These are phyloP conservation scores for Dichotomocladium elegans DNA, from an alignment of 371 early-diverging fungal genomes.

Conservation along the genomic window DNA sequence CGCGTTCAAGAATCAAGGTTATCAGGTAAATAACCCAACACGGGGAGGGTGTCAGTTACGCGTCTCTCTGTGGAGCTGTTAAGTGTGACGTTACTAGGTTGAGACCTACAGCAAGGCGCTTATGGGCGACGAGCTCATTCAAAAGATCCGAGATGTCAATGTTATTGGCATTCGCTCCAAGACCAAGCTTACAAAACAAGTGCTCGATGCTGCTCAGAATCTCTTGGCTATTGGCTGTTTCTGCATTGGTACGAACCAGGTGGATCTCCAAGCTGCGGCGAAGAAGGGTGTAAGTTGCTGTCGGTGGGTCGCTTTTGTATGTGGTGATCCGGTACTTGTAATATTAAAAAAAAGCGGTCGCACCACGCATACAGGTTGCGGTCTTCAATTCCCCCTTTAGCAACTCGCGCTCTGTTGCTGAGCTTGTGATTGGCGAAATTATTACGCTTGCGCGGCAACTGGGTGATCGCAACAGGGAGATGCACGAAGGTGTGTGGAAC, in stretches of 20 bases:
- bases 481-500: slow-evolving; percentile 91
- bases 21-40: slow-evolving; percentile 61
- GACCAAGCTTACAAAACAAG: slow-evolving; percentile 86
- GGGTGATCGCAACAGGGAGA: slow-evolving; percentile 88
- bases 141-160: slow-evolving; percentile 92
- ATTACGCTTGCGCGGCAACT: slow-evolving; percentile 87
- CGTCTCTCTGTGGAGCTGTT: too few relatives aligned
- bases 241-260: slow-evolving; percentile 98
- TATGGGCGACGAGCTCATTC: slow-evolving; percentile 77
- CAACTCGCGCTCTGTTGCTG: slow-evolving; percentile 85
- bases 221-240: slow-evolving; percentile 94
- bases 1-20: slow-evolving; percentile 83
- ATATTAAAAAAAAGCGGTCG: too few relatives aligned
- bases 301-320: neutral
- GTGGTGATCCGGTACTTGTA: neutral
- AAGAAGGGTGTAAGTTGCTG: slow-evolving; percentile 68
- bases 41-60: neutral
- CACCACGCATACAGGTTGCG: slow-evolving; percentile 56
- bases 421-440: slow-evolving; percentile 90
- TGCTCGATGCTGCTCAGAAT: slow-evolving; percentile 85
- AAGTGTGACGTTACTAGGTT: slow-evolving; percentile 49
- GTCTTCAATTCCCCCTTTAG: slow-evolving; percentile 98
- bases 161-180: slow-evolving; percentile 93
- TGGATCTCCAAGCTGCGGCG: slow-evolving; percentile 86
- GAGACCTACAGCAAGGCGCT: slow-evolving; percentile 89